These are phyloP conservation scores for Coemansia sp. DNA, from an alignment of 192 early-diverging fungal genomes.

Conservation along the genomic window DNA sequence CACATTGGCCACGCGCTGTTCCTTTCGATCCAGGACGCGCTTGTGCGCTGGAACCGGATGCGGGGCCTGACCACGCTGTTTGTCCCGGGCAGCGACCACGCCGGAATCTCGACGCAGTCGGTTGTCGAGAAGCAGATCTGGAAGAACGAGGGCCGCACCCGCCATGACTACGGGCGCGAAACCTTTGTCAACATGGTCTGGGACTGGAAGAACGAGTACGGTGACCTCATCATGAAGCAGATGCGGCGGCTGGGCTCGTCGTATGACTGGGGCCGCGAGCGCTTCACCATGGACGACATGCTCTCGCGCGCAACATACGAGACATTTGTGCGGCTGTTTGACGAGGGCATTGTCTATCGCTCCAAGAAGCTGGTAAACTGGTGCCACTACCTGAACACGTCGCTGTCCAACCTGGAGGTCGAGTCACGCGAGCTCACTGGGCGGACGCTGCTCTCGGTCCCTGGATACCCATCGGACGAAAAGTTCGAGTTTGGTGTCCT, in stretches of 20 bases:
- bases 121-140: slow-evolving; percentile 96
- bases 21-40: slow-evolving; percentile 87
- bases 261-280: slow-evolving; percentile 86
- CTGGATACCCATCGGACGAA: slow-evolving; percentile 87
- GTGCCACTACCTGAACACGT: slow-evolving; percentile 93
- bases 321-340: slow-evolving; percentile 89
- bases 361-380: slow-evolving; percentile 97
- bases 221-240: slow-evolving; percentile 77
- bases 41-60: slow-evolving; percentile 98
- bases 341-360: slow-evolving; percentile 94
- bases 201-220: slow-evolving; percentile 93
- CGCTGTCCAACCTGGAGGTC: slow-evolving; percentile 95
- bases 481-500: slow-evolving; percentile 99
- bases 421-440: slow-evolving; percentile 86
- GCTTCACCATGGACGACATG: slow-evolving; percentile 90
- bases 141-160: slow-evolving; percentile 74
- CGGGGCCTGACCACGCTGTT: slow-evolving; percentile 90
- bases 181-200: slow-evolving; percentile 82
- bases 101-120: slow-evolving; percentile 93
- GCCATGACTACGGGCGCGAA: slow-evolving; percentile 92
- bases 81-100: slow-evolving; percentile 94
- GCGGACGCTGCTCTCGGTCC: slow-evolving; percentile 76
- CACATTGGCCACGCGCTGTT: slow-evolving; percentile 95
- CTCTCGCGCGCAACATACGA: slow-evolving; percentile 81
- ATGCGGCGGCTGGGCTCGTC: slow-evolving; percentile 85